A percentile compares a stretch with the other conserved stretches of the same genome.
Evolutionary conservation across 1,139 yeast species (phyloP).

Genomic region (Candida sanyaensis): DNA sequence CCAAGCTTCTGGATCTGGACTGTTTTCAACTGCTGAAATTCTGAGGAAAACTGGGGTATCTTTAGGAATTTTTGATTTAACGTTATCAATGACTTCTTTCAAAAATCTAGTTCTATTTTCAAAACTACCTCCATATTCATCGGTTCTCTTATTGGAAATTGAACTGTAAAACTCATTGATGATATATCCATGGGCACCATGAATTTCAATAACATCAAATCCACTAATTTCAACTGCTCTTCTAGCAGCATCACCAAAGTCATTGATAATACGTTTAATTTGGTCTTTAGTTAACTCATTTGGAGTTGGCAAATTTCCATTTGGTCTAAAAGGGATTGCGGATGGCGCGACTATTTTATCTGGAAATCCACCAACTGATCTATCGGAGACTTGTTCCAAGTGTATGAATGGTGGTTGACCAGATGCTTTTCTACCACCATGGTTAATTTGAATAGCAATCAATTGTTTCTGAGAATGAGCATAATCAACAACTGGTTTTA

Average conservation of each 20-base stretch:
- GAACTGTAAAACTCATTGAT: constrained; percentile 39
- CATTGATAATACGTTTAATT: constrained; percentile 32
- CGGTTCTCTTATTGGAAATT: constrained; percentile 46
- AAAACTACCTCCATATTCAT: constrained; percentile 56
- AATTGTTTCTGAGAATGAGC: constrained; percentile 54
- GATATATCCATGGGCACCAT: constrained; percentile 55
- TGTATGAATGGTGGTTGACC: constrained; percentile 35
- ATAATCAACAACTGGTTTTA: constrained; percentile 52
- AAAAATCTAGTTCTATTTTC: constrained; percentile 65
- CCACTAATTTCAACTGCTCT: constrained; percentile 43
- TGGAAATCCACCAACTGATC: constrained; percentile 43
- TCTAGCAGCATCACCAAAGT: constrained; percentile 46
- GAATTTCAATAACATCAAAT: constrained; percentile 53
- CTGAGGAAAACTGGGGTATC: constrained; percentile 45
- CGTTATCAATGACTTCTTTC: constrained; percentile 58
- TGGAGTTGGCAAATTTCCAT: constrained; percentile 29
- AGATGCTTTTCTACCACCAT: constrained; percentile 56
- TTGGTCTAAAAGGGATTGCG: constrained; percentile 34
- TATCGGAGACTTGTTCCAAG: constrained; percentile 32
- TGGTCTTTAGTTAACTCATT: constrained; percentile 34
- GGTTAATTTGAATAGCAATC: constrained; percentile 58
- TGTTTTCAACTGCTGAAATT: constrained; percentile 44
- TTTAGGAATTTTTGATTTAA: constrained; percentile 33
- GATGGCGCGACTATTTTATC: constrained; percentile 50
- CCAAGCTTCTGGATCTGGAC: constrained; percentile 44